Evolutionary conservation across 208 protist species (phyloP).

Genomic region (Leishmania major): DNA sequence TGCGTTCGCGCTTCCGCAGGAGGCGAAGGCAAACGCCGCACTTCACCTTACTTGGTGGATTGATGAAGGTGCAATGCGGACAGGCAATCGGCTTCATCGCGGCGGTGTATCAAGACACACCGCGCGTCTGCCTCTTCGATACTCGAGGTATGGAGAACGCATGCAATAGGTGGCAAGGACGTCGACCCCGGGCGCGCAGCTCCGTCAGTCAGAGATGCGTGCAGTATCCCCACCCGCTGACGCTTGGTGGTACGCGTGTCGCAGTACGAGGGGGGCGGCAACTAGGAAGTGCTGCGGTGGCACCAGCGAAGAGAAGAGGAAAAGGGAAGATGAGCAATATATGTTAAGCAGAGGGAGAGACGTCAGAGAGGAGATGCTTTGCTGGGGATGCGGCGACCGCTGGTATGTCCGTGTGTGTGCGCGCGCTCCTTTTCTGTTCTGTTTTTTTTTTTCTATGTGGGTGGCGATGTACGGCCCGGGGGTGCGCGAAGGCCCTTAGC

Average conservation of each 20-base stretch:
- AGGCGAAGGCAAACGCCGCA: slow-evolving; percentile 65
- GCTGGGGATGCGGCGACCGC: neutral
- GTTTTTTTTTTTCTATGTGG: neutral
- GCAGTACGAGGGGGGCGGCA: neutral
- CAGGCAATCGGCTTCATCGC: slow-evolving; percentile 41
- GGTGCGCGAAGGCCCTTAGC: neutral
- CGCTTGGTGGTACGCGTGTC: neutral
- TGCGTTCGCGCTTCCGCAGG: slow-evolving; percentile 39
- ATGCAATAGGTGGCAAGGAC: neutral
- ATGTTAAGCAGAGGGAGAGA: neutral
- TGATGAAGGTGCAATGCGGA: slow-evolving; percentile 73
- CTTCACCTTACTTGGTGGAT: slow-evolving; percentile 36
- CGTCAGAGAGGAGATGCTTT: neutral
- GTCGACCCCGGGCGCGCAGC: neutral
- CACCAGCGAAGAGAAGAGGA: neutral
- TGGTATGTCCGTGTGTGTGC: neutral
- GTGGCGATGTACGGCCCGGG: neutral
- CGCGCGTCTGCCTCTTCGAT: neutral
- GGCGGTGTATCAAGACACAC: neutral
- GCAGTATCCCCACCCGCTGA: neutral
- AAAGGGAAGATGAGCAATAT: neutral
- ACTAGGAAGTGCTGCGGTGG: neutral
- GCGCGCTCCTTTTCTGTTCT: slow-evolving; percentile 2
- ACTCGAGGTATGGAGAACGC: neutral
- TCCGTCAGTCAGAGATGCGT: neutral